Evolutionary conservation across 2,329 filamentous ascomycete genomes (phyloP).

Genomic region (Zalaria sp.): DNA sequence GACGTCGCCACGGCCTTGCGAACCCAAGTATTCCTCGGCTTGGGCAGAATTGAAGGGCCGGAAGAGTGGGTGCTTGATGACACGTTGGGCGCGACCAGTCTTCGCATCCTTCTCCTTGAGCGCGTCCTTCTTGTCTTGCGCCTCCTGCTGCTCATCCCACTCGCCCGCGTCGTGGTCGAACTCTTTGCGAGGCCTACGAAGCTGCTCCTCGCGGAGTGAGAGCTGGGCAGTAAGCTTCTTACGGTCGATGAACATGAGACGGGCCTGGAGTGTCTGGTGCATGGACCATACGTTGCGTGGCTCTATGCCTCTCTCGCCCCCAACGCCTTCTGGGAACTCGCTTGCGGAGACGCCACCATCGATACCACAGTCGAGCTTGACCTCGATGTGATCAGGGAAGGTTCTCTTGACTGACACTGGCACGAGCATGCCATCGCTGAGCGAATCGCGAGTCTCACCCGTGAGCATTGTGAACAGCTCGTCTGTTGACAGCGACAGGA

Average conservation of each 20-base stretch:
- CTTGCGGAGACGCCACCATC: constrained; percentile 75
- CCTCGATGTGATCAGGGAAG: constrained; percentile 85
- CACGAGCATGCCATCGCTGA: constrained; percentile 83
- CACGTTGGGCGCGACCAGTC: constrained; percentile 74
- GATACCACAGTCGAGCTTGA: constrained; percentile 84
- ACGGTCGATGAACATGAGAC: constrained; percentile 75
- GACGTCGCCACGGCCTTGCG: constrained; percentile 73
- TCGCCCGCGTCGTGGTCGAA: constrained; percentile 62
- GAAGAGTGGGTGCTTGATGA: constrained; percentile 97
- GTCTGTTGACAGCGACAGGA: constrained; percentile 52
- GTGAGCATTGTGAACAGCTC: constrained; percentile 96
- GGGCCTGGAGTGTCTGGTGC: constrained; percentile 77
- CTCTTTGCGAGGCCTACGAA: constrained; percentile 56
- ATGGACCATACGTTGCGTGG: constrained; percentile 53
- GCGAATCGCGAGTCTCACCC: constrained; percentile 72
- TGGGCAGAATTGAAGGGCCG: constrained; percentile 82
- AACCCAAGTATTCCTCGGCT: constrained; percentile 84
- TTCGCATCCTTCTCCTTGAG: constrained; percentile 74
- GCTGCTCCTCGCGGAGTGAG: constrained; percentile 66
- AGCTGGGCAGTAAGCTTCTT: constrained; percentile 74
- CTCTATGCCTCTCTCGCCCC: constrained; percentile 40
- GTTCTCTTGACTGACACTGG: constrained; percentile 78
- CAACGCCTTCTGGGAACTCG: constrained; percentile 61
- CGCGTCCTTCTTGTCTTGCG: constrained; percentile 66
- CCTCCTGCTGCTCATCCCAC: constrained; percentile 57